phyloP scores from a whole-genome alignment of 768 basidiomycete species.

The Holtermannia corniformis region DNA sequence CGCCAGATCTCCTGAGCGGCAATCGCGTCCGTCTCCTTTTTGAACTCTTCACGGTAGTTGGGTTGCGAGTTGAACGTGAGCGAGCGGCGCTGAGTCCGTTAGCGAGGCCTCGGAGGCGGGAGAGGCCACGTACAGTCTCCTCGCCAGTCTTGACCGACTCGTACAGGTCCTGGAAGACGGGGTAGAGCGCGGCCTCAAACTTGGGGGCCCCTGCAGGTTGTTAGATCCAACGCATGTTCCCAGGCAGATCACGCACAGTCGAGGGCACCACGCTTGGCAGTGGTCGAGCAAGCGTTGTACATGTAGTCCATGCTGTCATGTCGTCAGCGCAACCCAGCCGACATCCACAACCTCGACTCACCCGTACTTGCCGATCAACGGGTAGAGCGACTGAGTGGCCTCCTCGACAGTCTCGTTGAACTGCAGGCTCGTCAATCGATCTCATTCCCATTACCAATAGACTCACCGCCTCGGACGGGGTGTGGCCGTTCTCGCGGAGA shows the following conservation, averaged over 20 bases:
- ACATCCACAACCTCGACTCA: not conserved
- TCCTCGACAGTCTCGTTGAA: constrained; percentile 99
- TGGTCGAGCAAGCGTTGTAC: constrained; percentile 98
- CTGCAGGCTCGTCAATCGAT: constrained; percentile 1
- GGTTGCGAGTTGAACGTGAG: constrained; percentile 88
- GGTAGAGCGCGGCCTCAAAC: constrained; percentile 51
- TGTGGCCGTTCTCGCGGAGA: constrained; percentile 54
- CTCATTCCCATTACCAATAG: not conserved
- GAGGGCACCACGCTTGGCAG: constrained; percentile 89
- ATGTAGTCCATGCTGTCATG: constrained; percentile 99
- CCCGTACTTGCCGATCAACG: constrained; percentile 90
- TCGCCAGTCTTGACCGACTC: constrained; percentile 88
- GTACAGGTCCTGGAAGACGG: constrained; percentile 51
- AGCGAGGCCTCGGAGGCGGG: constrained; percentile 93
- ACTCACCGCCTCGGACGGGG: constrained; percentile 72
- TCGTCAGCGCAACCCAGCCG: constrained; percentile 27
- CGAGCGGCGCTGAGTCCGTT: no score
- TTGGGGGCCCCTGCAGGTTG: constrained; percentile 98
- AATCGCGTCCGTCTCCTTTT: constrained; percentile 84
- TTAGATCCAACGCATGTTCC: no score
- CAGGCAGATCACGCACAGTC: no score
- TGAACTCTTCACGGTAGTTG: constrained; percentile 88
- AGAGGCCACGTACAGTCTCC: constrained; percentile 69
- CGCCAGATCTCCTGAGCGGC: constrained; percentile 99
- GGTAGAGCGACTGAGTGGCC: constrained; percentile 98